Conservation (phyloP, 768 basidiomycete species). For the Tylopilus intermedius region DNA sequence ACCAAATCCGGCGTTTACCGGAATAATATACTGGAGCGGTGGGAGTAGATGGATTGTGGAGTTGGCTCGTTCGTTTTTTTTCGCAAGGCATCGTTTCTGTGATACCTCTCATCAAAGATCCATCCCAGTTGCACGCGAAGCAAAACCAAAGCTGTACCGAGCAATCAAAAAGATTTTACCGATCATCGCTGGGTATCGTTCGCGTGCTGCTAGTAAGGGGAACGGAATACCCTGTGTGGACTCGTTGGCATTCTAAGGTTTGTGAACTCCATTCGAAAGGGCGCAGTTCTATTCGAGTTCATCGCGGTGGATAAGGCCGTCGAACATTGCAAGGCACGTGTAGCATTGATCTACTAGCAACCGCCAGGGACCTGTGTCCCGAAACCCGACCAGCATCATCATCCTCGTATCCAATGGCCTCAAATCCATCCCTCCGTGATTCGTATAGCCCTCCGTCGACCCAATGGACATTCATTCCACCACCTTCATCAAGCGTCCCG, state of each 20-base stretch:
- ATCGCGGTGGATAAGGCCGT: too few species aligned
- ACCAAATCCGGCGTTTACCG: slow-evolving; percentile 68
- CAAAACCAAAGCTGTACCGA: slow-evolving; percentile 46
- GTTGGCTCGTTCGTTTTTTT: slow-evolving; percentile 96
- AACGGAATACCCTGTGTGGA: slow-evolving; percentile 82
- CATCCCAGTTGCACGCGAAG: slow-evolving; percentile 46
- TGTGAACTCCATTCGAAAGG: too few species aligned
- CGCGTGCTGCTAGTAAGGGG: slow-evolving; percentile 87
- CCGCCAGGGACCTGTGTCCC: too few species aligned
- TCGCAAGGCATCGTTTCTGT: slow-evolving; percentile 93
- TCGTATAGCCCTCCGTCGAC: slow-evolving; percentile 60
- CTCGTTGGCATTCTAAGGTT: not conserved
- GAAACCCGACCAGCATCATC: too few species aligned
- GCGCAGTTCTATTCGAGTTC: too few species aligned
- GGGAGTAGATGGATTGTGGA: slow-evolving; percentile 97
- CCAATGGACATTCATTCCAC: slow-evolving; percentile 64
- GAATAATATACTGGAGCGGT: slow-evolving; percentile 73
- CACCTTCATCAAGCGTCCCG: slow-evolving; percentile 30
- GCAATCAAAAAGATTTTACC: slow-evolving; percentile 60
- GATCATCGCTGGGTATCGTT: slow-evolving; percentile 67
- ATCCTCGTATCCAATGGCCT: slow-evolving; percentile 35
- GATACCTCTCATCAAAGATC: slow-evolving; percentile 67
- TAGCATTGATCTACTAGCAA: too few species aligned
- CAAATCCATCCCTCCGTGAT: slow-evolving; percentile 61
- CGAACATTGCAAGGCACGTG: too few species aligned